Evolutionary conservation across 1,139 yeast species (phyloP).

Genomic region (Saccharomycopsis hybrid): DNA sequence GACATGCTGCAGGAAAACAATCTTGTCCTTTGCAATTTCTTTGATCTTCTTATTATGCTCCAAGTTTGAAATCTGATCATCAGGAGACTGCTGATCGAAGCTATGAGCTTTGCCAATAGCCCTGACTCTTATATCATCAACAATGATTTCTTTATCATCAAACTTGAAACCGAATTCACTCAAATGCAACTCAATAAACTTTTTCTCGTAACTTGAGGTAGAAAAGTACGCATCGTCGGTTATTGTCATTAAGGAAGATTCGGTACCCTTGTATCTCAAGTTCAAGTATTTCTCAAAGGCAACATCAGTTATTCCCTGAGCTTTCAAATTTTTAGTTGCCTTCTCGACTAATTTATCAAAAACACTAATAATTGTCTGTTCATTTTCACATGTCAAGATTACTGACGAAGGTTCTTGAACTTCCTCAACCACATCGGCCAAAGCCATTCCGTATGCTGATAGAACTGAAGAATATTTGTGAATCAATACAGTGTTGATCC

Average conservation of each 20-base stretch:
- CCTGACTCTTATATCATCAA: constrained; percentile 78
- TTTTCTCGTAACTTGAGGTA: constrained; percentile 20
- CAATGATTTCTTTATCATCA: constrained; percentile 51
- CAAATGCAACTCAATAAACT: constrained; percentile 46
- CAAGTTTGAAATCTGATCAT: constrained; percentile 29
- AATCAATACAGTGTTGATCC: constrained; percentile 39
- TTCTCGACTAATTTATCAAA: constrained; percentile 27
- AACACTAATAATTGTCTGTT: constrained; percentile 28
- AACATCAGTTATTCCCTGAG: constrained; percentile 44
- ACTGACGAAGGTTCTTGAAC: constrained; percentile 52
- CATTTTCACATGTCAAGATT: constrained; percentile 30
- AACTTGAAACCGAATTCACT: constrained; percentile 68
- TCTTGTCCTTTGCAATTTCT: constrained; percentile 23
- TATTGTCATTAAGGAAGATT: constrained; percentile 68
- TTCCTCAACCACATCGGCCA: constrained; percentile 56
- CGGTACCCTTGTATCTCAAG: constrained; percentile 82
- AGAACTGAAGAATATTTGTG: constrained; percentile 49
- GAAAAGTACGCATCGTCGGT: constrained; percentile 29
- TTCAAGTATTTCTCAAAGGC: constrained; percentile 60
- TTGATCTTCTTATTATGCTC: neutral
- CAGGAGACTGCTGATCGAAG: constrained; percentile 31
- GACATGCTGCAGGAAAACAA: constrained; percentile 31
- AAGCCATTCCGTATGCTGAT: constrained; percentile 50
- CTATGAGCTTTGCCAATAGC: constrained; percentile 46
- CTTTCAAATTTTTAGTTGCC: constrained; percentile 32